These are phyloP conservation scores for Cucumis sativus DNA, from an alignment of 306 rosid genomes.

Conservation along the genomic window Cucumber_9930_V3 NC_026656.2:17843501-17844000, in stretches of 20 bases:
- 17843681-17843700: neutral
- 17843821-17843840: neutral
- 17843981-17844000: neutral
- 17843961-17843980: neutral
- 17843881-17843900: neutral
- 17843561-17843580: neutral
- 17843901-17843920: neutral
- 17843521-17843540: neutral
- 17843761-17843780: neutral
- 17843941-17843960: neutral
- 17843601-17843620: neutral
- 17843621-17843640: neutral
- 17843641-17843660: neutral
- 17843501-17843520: neutral
- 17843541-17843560: neutral
- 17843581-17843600: neutral
- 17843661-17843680: neutral
- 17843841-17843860: neutral
- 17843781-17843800: neutral
- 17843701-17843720: conserved; percentile 4
- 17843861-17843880: neutral
- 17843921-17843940: neutral
- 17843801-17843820: neutral
- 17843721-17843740: neutral
- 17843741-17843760: neutral